Percentiles rank a stretch among this genome's conserved stretches.
These are phyloP conservation scores for Kwoniella dendrophila DNA, from an alignment of 768 basidiomycete genomes.

Conservation along the genomic window DNA sequence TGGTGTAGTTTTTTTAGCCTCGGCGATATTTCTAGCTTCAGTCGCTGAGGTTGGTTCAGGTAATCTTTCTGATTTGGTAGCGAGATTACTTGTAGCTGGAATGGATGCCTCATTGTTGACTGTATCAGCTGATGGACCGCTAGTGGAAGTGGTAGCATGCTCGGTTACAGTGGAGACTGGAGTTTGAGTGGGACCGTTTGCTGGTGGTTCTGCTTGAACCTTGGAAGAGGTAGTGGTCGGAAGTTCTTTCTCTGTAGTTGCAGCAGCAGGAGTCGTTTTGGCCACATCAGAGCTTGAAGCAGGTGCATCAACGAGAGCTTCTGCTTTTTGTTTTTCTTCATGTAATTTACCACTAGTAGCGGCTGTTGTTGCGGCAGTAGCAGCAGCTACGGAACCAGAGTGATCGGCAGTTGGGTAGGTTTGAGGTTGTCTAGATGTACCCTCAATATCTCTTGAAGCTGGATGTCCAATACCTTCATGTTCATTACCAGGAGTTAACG, in stretches of 20 bases:
- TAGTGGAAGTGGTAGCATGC: neutral
- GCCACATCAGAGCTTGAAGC: slow-evolving; percentile 7
- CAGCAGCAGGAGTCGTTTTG: neutral
- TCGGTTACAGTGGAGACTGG: neutral
- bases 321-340: slow-evolving; percentile 5
- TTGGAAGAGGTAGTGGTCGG: too few species aligned
- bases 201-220: neutral
- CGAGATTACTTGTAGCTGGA: neutral
- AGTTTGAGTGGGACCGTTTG: slow-evolving; percentile 5
- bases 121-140: neutral
- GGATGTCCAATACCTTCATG: slow-evolving; percentile 46
- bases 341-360: neutral
- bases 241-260: neutral
- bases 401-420: slow-evolving; percentile 36
- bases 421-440: slow-evolving; percentile 35
- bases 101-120: neutral
- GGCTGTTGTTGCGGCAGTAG: neutral
- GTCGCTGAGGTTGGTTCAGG: neutral
- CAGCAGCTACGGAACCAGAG: neutral
- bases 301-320: slow-evolving; percentile 8
- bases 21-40: slow-evolving; percentile 3
- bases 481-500: slow-evolving; percentile 36
- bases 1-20: neutral
- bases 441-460: slow-evolving; percentile 24
- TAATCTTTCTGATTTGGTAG: neutral